Base-by-base conservation (phyloP, 257 asterid species). In the Salvia hispanica region DNA sequence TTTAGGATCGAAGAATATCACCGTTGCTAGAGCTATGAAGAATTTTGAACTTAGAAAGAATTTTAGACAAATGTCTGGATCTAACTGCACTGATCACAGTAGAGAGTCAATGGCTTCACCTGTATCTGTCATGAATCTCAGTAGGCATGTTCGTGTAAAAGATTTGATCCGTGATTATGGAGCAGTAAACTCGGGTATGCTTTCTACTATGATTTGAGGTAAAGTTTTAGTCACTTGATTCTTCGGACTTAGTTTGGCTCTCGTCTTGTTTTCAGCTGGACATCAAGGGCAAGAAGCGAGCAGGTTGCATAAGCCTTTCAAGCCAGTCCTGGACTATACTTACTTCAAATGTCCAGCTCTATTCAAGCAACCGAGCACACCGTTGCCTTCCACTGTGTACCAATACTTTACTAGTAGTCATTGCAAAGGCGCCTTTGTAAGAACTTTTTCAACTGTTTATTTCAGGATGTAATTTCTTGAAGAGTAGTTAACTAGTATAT, bases 1-100 rank as follows among this genome's bases (percentile, higher is more conserved):
- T 45, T 48, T 64, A 84, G 87, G 85, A 62, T 71, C 79, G 12
- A 84, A 74, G 74, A 61, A 60, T 15, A 47, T 81, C 58, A 45
- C 44, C 64, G 87, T 81, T 33, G 78, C 42, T 34, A 69, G 78
- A 68, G 80, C 83, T 33, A 67, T 45, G 67, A 72, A 72, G 70
- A 75, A 52, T 68, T 79, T 58, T 57, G 83, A 75, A 56, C 76
- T 71, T 51, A 58, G 9, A 45, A 54, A 70, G 45, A 33, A 62
- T 6, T 33, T 54, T 55, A 69, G 62, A 47, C 69, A 33, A 42
- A 62, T 18, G 37, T 3, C 73, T 71, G 66, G 57, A 47, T n/a
- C 9, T 39, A 21, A 7, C 31, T 18, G n/a, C 44, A 48, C 8
- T 7, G 25, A 45, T 67, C 50, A 25, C n/a, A 7, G 31, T 8